phyloP scores from a whole-genome alignment of 371 early-diverging fungal genomes.

The Zancudomyces culisetae region DNA sequence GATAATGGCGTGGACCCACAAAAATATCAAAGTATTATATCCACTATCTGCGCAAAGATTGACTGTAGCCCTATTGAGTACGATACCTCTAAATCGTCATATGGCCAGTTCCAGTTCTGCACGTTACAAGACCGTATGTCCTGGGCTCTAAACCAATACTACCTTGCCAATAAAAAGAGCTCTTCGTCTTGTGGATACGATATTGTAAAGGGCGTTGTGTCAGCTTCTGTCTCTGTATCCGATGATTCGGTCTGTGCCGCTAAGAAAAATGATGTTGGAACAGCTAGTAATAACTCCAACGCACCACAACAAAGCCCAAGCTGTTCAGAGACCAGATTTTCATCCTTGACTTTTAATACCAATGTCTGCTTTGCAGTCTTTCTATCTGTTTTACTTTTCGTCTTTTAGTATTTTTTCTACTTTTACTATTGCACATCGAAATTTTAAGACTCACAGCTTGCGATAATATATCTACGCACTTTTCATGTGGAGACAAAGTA shows the following conservation, averaged over 20 bases:
- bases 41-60: conserved; percentile 12
- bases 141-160: conserved; percentile 21
- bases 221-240: conserved; percentile 2
- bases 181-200: conserved; percentile 2
- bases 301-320: too few relatives aligned
- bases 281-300: conserved; percentile 1
- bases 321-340: too few relatives aligned
- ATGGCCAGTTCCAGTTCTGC: conserved; percentile 17
- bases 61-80: conserved; percentile 11
- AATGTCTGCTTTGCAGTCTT: too few relatives aligned
- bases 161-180: conserved; percentile 6
- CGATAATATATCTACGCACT: too few relatives aligned
- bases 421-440: too few relatives aligned
- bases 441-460: too few relatives aligned
- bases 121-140: conserved; percentile 10
- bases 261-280: conserved; percentile 7
- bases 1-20: conserved; percentile 7
- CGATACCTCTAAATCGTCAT: conserved; percentile 11
- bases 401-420: too few relatives aligned
- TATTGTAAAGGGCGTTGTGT: not conserved
- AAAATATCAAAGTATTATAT: conserved; percentile 7
- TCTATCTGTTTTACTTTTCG: too few relatives aligned
- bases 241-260: conserved; percentile 14
- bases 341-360: too few relatives aligned
- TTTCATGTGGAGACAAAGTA: too few relatives aligned